These are phyloP conservation scores for Achaetomium macrosporum DNA, from an alignment of 2,329 filamentous ascomycete genomes.

Conservation along the genomic window DNA sequence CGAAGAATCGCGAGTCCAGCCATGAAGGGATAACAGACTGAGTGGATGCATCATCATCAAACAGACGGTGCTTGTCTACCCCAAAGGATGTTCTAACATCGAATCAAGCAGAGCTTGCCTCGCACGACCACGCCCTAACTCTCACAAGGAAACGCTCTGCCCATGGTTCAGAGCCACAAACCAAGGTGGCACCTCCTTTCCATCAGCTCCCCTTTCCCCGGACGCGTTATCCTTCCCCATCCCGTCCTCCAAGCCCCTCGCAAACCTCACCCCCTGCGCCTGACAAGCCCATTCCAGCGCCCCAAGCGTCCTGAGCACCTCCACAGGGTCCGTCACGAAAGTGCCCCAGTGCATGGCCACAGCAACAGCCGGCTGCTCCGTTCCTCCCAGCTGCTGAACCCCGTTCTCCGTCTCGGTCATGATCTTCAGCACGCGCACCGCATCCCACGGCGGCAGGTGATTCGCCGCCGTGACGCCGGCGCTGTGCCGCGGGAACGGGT, in stretches of 20 bases:
- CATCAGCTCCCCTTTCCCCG: neutral
- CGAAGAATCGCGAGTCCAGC: too few relatives aligned
- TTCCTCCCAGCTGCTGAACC: neutral
- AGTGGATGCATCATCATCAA: too few relatives aligned
- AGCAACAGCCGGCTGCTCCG: slow-evolving; percentile 11
- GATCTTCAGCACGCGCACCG: slow-evolving; percentile 23
- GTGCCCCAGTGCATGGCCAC: slow-evolving; percentile 28
- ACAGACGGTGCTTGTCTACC: too few relatives aligned
- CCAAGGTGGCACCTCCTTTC: neutral
- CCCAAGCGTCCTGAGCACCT: slow-evolving; percentile 24
- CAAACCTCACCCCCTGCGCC: slow-evolving; percentile 23
- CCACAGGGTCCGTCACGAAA: slow-evolving; percentile 25
- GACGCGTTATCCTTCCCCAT: neutral
- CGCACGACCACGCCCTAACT: too few relatives aligned
- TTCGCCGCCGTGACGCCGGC: slow-evolving; percentile 22
- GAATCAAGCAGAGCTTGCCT: too few relatives aligned
- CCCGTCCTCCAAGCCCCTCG: slow-evolving; percentile 8
- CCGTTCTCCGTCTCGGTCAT: neutral
- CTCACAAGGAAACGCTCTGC: neutral
- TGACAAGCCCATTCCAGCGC: slow-evolving; percentile 26
- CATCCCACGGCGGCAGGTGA: slow-evolving; percentile 29
- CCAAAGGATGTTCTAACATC: too few relatives aligned
- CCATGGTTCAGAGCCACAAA: slow-evolving; percentile 5
- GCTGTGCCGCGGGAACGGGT: slow-evolving; percentile 23
- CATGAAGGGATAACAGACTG: too few relatives aligned